phyloP scores from a whole-genome alignment of 176 grass and related monocot species.

The Ensete glaucum region DNA sequence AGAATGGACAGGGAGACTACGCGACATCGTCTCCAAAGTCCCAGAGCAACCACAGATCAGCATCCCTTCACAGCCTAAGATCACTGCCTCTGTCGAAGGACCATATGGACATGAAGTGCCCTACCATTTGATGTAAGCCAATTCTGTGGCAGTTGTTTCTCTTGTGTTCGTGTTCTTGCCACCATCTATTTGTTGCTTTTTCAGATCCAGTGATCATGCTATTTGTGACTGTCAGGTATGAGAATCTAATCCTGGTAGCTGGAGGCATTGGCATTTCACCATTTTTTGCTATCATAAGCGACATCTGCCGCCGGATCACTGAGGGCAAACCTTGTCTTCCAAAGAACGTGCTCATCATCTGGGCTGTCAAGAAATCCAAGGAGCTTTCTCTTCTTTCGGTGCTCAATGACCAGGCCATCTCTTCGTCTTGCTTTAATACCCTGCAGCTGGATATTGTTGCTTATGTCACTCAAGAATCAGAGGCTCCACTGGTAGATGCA shows the following conservation, averaged over 20 bases:
- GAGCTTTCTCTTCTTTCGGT: constrained; percentile 82
- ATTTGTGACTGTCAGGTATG: constrained; percentile 41
- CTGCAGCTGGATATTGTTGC: constrained; percentile 71
- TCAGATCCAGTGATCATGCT: neutral
- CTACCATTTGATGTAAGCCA: constrained; percentile 89
- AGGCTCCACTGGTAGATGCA: constrained; percentile 48
- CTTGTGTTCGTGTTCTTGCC: neutral
- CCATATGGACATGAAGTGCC: constrained; percentile 92
- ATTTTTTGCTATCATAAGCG: constrained; percentile 80
- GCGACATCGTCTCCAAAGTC: constrained; percentile 41
- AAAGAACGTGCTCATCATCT: constrained; percentile 73
- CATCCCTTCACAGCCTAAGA: constrained; percentile 21
- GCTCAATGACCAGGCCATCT: constrained; percentile 48
- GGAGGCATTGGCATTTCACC: constrained; percentile 91
- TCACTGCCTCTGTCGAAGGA: constrained; percentile 81
- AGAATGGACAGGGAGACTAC: constrained; percentile 68
- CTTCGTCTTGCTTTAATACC: constrained; percentile 40
- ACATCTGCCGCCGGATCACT: constrained; percentile 68
- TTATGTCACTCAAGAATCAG: constrained; percentile 73
- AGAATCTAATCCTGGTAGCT: constrained; percentile 95
- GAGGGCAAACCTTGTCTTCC: constrained; percentile 58
- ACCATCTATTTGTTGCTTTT: neutral
- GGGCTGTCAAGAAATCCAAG: constrained; percentile 81
- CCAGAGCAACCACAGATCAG: constrained; percentile 29
- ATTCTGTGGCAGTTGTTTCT: neutral